A percentile compares a stretch with the other conserved stretches of the same genome.
Conservation (phyloP, 1,284 basidiomycete species). For the Somion occarium region DNA sequence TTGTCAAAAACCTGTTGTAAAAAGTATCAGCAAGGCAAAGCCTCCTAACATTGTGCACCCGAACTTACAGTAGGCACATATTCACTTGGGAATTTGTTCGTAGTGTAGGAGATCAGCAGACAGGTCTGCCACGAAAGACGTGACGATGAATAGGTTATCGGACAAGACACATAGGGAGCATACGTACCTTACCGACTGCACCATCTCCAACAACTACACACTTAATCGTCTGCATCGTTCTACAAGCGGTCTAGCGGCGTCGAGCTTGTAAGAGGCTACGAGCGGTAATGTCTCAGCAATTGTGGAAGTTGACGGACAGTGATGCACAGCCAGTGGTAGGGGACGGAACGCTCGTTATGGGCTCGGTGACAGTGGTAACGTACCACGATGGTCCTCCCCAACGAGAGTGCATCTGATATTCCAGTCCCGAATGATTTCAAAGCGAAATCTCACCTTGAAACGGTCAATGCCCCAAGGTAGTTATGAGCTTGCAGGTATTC, state of each 20-base stretch:
- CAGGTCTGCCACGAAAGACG: slow-evolving; percentile 67
- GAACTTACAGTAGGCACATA: slow-evolving; percentile 93
- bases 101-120: slow-evolving; percentile 98
- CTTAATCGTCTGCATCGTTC: slow-evolving; percentile 92
- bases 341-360: neutral
- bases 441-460: neutral
- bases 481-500: slow-evolving; percentile 2
- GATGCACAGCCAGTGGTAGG: neutral
- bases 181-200: slow-evolving; percentile 96
- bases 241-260: slow-evolving; percentile 22
- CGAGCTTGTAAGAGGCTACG: neutral
- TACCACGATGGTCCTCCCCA: neutral
- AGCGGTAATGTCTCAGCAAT: neutral
- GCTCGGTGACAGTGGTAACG: neutral
- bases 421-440: neutral
- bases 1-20: slow-evolving; percentile 85
- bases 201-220: slow-evolving; percentile 99
- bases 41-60: slow-evolving; percentile 10
- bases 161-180: neutral
- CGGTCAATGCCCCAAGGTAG: slow-evolving; percentile 1
- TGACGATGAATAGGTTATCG: slow-evolving; percentile 14
- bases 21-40: slow-evolving; percentile 18
- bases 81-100: slow-evolving; percentile 98
- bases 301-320: neutral
- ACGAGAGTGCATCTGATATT: neutral